Evolutionary conservation across 23 red algal genomes (phyloP).

Genomic region (Gracilaria vermiculophylla): DNA sequence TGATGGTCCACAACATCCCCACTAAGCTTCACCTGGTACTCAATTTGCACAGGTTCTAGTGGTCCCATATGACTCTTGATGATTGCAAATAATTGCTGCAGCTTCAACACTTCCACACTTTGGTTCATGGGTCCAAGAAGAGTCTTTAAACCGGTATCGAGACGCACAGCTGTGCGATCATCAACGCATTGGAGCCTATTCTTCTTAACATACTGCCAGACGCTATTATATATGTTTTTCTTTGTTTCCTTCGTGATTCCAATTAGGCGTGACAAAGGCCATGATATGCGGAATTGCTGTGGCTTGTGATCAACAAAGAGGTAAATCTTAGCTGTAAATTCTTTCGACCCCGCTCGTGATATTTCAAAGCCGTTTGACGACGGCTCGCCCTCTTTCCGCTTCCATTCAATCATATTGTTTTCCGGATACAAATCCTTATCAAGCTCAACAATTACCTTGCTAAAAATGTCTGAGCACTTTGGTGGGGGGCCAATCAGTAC

Average conservation of each 20-base stretch:
- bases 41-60: constrained; percentile 56
- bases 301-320: constrained; percentile 72
- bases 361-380: constrained; percentile 87
- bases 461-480: constrained; percentile 76
- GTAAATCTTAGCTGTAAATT: constrained; percentile 63
- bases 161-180: constrained; percentile 57
- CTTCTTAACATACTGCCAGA: constrained; percentile 90
- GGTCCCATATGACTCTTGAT: constrained; percentile 84
- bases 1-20: constrained; percentile 73
- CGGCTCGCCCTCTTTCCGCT: constrained; percentile 59
- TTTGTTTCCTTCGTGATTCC: constrained; percentile 70
- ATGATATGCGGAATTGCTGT: constrained; percentile 65
- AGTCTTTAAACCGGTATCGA: constrained; percentile 38
- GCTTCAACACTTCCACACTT: constrained; percentile 40
- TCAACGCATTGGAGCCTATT: constrained; percentile 72
- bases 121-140: constrained; percentile 50
- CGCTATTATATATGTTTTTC: constrained; percentile 37
- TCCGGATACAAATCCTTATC: constrained; percentile 75
- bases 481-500: constrained; percentile 40
- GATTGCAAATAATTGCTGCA: constrained; percentile 60
- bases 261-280: constrained; percentile 67
- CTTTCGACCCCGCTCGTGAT: constrained; percentile 48
- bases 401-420: constrained; percentile 82
- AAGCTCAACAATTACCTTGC: constrained; percentile 76
- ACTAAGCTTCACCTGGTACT: constrained; percentile 51